A percentile compares a stretch with the other conserved stretches of the same genome.
Evolutionary conservation across 202 grass and related monocot species (phyloP).

Genomic region (Schoenoplectus triqueter): DNA sequence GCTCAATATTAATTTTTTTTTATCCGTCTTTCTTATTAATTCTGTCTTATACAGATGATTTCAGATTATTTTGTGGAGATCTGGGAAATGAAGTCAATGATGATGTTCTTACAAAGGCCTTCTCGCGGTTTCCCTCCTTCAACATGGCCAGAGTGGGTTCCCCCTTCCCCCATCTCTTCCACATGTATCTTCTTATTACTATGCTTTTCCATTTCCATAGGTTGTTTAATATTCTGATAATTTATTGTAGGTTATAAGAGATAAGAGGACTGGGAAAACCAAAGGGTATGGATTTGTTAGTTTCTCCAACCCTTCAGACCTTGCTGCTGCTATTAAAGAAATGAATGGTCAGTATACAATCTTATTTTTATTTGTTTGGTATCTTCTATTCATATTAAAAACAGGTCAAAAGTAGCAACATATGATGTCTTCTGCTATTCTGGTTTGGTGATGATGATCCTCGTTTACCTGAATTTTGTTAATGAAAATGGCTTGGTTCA

Average conservation of each 20-base stretch:
- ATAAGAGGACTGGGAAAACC: slow-evolving; percentile 95
- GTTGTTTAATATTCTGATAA: not conserved
- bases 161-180: not conserved
- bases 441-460: slow-evolving; percentile 4
- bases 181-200: not conserved
- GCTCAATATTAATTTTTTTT: not conserved
- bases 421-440: slow-evolving; percentile 25
- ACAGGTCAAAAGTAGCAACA: not conserved
- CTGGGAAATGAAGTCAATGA: slow-evolving; percentile 98
- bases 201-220: not conserved
- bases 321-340: slow-evolving; percentile 96
- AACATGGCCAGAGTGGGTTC: slow-evolving; percentile 92
- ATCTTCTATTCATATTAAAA: not conserved
- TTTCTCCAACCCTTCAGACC: slow-evolving; percentile 91
- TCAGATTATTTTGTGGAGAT: slow-evolving; percentile 92
- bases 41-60: slow-evolving; percentile 65
- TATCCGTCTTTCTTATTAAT: not conserved
- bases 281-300: slow-evolving; percentile 98
- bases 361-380: not conserved
- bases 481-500: slow-evolving; percentile 29
- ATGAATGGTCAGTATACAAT: slow-evolving; percentile 75
- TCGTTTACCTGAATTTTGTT: slow-evolving; percentile 28
- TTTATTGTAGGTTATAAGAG: slow-evolving; percentile 77
- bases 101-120: slow-evolving; percentile 94
- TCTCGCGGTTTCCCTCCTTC: slow-evolving; percentile 87